phyloP scores from a whole-genome alignment of 2,329 filamentous ascomycete genomes.

The Pseudogymnoascus sp. region DNA sequence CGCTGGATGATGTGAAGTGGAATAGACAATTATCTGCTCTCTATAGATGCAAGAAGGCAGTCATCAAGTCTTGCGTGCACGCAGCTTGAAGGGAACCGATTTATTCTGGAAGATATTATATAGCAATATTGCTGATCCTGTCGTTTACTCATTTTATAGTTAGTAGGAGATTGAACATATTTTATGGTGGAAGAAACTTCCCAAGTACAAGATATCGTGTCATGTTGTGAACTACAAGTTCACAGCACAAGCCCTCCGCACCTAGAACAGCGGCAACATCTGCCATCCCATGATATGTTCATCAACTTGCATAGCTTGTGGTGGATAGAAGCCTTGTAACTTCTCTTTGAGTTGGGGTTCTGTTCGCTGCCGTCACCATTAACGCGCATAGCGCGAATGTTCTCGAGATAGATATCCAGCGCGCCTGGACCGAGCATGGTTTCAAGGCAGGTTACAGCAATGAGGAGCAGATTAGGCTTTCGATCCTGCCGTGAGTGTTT shows the following conservation, averaged over 20 bases:
- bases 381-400: constrained; percentile 48
- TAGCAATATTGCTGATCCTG: neutral
- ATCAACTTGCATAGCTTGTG: too few relatives aligned
- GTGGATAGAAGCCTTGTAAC: too few relatives aligned
- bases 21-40: neutral
- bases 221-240: too few relatives aligned
- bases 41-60: neutral
- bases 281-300: too few relatives aligned
- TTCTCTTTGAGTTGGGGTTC: too few relatives aligned
- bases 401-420: constrained; percentile 68
- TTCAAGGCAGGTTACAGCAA: constrained; percentile 72
- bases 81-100: neutral
- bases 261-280: too few relatives aligned
- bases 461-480: constrained; percentile 57
- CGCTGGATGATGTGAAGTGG: neutral
- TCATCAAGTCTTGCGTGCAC: neutral
- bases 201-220: too few relatives aligned
- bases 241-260: too few relatives aligned
- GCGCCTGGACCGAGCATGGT: constrained; percentile 70
- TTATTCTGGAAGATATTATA: neutral
- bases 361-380: constrained; percentile 49
- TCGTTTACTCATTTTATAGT: neutral
- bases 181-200: neutral
- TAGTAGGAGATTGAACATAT: neutral
- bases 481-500: neutral